Evolutionary conservation across 2,329 filamentous ascomycete genomes (phyloP), one percentile per base, ranked within the genome.

Genomic region (Trichophyton benhamiae): DNA sequence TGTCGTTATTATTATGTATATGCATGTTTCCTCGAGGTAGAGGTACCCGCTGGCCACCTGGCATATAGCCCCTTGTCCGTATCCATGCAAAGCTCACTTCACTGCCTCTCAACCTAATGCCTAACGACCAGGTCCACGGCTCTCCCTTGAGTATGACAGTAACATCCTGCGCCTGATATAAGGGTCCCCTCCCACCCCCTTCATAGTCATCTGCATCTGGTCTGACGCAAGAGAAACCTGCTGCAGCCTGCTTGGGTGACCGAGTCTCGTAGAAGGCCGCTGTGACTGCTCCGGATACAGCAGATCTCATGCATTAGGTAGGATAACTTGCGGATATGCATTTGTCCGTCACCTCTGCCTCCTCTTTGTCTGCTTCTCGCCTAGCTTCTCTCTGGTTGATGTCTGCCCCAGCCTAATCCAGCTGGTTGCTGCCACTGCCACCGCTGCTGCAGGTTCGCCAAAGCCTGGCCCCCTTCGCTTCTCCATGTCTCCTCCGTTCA

Each of bases 11-110:
- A 9, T 13, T 38, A 9, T 38, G 33, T 38, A 38, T 38, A 38
- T 38, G 33, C 82, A 82, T 0, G 82, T 82, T 3, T 82, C 82
- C 65, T 84, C 82, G 66, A 78, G 81, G 67, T 82, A 85, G 2
- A 84, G 65, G 33, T 38, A 68, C 80, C 77, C 6, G 79, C 75
- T 1, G 82, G 82, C 81, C 81, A 84, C 27, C 82, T 82, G 0
- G 64, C 66, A 0, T 66, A 38, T 9, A 6, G 33, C 33, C 33
- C 33, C 33, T 38, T 38, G 33, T 38, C 33, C 11, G 4, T 38
- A 38, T 13, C 33, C 33, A 38, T 38, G 33, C 33, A 38, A 38
- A 38, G 9, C 33, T 38, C 33, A 3, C 11, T 9, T 38, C 33
- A 38, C 33, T 13, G 9, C 9, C 33, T 38, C 11, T 38, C 33